Base-by-base conservation (phyloP, 768 basidiomycete genomes). In the Pleurotus tuoliensis region DNA sequence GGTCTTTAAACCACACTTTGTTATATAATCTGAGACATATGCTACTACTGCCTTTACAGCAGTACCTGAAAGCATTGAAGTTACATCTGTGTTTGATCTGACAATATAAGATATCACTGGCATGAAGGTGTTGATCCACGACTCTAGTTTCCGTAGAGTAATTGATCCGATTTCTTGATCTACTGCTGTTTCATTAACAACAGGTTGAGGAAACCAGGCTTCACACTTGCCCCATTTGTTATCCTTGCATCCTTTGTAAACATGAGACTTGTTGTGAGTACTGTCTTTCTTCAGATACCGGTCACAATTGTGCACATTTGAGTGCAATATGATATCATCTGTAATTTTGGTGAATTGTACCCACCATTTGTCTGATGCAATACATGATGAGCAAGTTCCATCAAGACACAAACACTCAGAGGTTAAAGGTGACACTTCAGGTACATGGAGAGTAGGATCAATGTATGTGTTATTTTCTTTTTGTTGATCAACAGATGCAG, bases 61-160 rank as follows among this genome's bases (percentile, higher is more conserved):
- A 13, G 74, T 75, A 4, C 74, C 72, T 24, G 72, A 73, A 8
- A 62, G 45, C 15, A 74, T 51, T 57, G 62, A 64, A 0, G 66
- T 70, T 1, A 69, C 64, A 62, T 77, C 71, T 20, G 73, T 68
- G 55, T 76, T 75, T 47, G 68, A 74, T 5, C 71, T 43, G 5
- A 71, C 25, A 4, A 72, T 46, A 24, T 46, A 46, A 16, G 54
- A 27, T 25, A 55, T n/a, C 3, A 38, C 12, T 30, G 54, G 54
- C 1, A 44, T 55, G 16, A 56, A 34, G 30, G 56, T 56, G 11
- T 56, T 56, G 1, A 56, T 16, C 56, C 56, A 56, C 3, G 46
- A 3, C 27, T 56, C 56, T 9, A 9, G 9, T n/a, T 56, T 48
- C 37, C 48, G 48, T 7, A 56, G 3, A n/a, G 15, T 18, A 7